phyloP scores from a whole-genome alignment of 164 flowering plant species.

The Echeveria elegans region DNA sequence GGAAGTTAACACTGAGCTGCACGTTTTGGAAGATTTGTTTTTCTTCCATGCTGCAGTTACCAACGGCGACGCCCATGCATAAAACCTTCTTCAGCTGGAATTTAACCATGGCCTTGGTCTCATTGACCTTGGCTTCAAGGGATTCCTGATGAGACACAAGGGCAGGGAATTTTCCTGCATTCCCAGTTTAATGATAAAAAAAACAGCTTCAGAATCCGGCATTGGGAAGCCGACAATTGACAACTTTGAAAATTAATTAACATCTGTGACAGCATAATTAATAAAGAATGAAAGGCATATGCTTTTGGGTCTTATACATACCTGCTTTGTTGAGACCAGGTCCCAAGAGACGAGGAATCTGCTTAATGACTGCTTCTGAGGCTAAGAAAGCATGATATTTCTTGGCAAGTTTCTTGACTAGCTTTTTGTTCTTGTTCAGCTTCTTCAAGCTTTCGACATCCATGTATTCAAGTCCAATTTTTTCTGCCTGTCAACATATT shows the following conservation, averaged over 20 bases:
- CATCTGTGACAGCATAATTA: too few relatives aligned
- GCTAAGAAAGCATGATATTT: constrained; percentile 8
- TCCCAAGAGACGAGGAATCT: constrained; percentile 1
- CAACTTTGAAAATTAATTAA: not conserved
- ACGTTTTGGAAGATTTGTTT: constrained; percentile 6
- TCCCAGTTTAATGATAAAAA: not conserved
- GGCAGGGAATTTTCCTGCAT: constrained; percentile 5
- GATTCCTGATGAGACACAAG: constrained; percentile 7
- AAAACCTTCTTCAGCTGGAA: constrained; percentile 6
- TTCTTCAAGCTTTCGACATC: constrained; percentile 4
- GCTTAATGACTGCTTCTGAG: constrained; percentile 5
- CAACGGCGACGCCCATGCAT: constrained; percentile 4
- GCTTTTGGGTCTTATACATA: not conserved
- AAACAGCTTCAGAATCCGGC: not conserved
- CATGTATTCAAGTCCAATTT: not conserved
- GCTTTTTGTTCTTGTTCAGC: constrained; percentile 4
- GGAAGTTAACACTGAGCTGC: constrained; percentile 2
- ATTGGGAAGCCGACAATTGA: not conserved
- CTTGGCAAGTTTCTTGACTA: constrained; percentile 3
- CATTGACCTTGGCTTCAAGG: constrained; percentile 2
- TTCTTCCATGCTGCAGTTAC: constrained; percentile 4
- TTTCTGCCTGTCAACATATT: not conserved
- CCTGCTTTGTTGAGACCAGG: constrained; percentile 9
- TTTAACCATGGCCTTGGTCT: constrained; percentile 4
- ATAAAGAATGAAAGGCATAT: too few relatives aligned